Evolutionary conservation across 768 basidiomycete species (phyloP), one percentile per base, ranked within the genome.

Genomic region (Suillus clintonianus): DNA sequence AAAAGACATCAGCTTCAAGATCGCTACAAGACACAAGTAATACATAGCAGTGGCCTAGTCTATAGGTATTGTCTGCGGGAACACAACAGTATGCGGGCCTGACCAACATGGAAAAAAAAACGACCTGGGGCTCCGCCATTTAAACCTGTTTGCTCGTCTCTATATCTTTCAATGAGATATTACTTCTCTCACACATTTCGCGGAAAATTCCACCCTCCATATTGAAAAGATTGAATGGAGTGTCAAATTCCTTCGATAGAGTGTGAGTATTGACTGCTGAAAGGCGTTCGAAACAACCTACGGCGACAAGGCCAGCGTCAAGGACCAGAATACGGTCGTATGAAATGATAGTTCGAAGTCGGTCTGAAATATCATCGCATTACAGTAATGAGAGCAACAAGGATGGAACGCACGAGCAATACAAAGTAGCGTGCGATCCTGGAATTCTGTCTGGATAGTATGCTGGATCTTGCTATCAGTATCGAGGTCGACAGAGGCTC

Each of bases 241-340:
- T 83, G 65, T 87, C 86, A 66, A 86, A 85, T 77, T 88, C 87
- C 81, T 83, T 50, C 24, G 5, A 41, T 56, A n/a, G 14, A 30
- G 24, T 24, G 50, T 42, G 27, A 43, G 42, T 30, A 32, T 24
- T 48, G 42, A 41, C 5, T 0, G 42, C 9, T 34, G 19, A 39
- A 27, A 43, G 1, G 30, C 1, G 47, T 13, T 42, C 19, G 48
- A 51, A 30, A 15, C 14, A 8, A 39, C 83, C 75, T 43, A 85
- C 84, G 36, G 78, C 80, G 45, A 91, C 84, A 10, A 76, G 76
- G 1, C 91, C 90, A 24, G 82, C 81, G 63, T 88, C 85, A 67
- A 92, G 81, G 8, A 92, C 90, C 45, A 90, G 77, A 53, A 92
- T 87, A 27, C 86, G 78, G 72, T 94, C 90, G 68, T 90, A 91